Base-by-base conservation (phyloP, 768 basidiomycete species). In the Boletus patriciae region DNA sequence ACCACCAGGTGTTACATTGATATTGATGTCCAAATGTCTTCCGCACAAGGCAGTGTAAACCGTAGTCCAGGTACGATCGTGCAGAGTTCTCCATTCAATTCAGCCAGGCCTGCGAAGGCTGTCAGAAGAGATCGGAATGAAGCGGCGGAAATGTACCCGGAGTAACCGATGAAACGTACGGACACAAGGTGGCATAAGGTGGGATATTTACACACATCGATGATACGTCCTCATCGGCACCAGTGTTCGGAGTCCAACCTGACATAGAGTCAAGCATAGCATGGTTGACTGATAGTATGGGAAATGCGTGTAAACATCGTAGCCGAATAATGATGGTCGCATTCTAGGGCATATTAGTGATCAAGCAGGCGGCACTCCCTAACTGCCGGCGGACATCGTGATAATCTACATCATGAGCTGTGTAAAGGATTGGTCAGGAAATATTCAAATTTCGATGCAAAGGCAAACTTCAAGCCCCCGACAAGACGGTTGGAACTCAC, bases 381-480 rank as follows among this genome's bases (percentile, higher is more conserved):
- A 98, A 77, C 57, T 94, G 87, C 61, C 92, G 76, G 63, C 97
- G 80, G 49, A 98, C 80, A 71, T 98, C 97, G 59, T 97, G 90
- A 70, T 92, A 89, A 74, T 99, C 97, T 43, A 99, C 95, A 72
- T 99, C 97, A 68, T 98, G 97, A 15, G 97, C 96, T 99, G 72
- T 38, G 54, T 42, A 52, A 38, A 3, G n/a, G 55, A 51, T 63
- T 54, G 55, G 52, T 65, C 34, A 69, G 50, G 45, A 38, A 47
- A n/a, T 16, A 48, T 23, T 42, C 46, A 15, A 19, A 46, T 34
- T 8, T 16, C 19, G 42, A 19, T 6, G 37, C 36, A 40, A 10
- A 43, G n/a, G 41, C 23, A 27, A 52, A 25, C 45, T 67, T 50
- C 34, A 54, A 48, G 45, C 42, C 48, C n/a, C 51, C 55, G 34